A percentile compares a stretch with the other conserved stretches of the same genome.
Conservation (phyloP, 129 eudicot genomes). For the Helianthus tuberosus region DNA sequence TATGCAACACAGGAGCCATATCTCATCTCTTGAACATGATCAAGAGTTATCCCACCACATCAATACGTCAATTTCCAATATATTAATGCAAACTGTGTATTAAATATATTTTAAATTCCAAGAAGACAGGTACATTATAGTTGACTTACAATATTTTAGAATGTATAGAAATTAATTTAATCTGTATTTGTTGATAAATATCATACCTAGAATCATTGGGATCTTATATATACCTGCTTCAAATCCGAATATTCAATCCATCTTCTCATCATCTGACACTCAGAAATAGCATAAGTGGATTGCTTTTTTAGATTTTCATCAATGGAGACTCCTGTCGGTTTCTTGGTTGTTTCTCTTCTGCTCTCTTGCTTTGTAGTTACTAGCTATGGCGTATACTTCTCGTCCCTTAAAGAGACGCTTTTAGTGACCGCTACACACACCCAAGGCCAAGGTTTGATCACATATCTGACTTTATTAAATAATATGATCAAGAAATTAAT, state of each 20-base stretch:
- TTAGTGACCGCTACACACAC: constrained; percentile 39
- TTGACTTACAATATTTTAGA: constrained; percentile 25
- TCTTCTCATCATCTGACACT: constrained; percentile 31
- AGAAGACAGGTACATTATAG: constrained; percentile 18
- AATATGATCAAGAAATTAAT: background rate
- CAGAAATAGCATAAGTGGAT: constrained; percentile 17
- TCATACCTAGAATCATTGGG: constrained; percentile 22
- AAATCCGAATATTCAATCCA: constrained; percentile 10
- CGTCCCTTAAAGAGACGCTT: constrained; percentile 52
- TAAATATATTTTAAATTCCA: too few species aligned
- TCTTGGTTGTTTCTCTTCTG: constrained; percentile 36
- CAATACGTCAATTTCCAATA: too few species aligned
- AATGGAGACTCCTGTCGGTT: constrained; percentile 45
- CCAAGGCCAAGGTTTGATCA: constrained; percentile 46
- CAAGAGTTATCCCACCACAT: constrained; percentile 10
- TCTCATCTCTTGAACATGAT: constrained; percentile 41
- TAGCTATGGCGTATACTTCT: constrained; percentile 45
- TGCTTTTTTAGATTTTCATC: constrained; percentile 16
- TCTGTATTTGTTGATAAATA: background rate
- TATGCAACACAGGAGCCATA: constrained; percentile 21
- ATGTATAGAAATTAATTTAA: background rate
- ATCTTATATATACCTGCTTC: constrained; percentile 33
- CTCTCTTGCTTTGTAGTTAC: constrained; percentile 43
- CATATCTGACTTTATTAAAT: background rate
- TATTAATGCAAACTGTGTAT: too few species aligned